Evolutionary conservation across 2,329 filamentous ascomycete genomes (phyloP), one percentile per base, ranked within the genome.

Genomic region (Cryphonectria japonica): DNA sequence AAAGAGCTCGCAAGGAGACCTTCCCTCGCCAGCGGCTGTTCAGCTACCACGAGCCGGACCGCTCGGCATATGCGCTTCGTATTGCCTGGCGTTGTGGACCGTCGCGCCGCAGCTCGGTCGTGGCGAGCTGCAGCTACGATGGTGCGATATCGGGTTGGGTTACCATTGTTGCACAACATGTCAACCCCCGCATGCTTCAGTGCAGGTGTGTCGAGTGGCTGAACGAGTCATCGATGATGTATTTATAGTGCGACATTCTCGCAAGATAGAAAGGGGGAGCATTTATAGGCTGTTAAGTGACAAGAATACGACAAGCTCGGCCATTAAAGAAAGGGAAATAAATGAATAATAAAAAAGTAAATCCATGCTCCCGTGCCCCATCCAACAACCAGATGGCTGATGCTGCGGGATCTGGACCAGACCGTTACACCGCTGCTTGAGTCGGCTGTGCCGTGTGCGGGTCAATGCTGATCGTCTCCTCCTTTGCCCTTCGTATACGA

Each of bases 41-140:
- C 14, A 59, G 54, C 54, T 59, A 6, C 26, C 9, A 57, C 11
- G 13, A 22, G 16, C 54, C 34, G 13, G 26, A 59, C 11, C 54
- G 26, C 54, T 59, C 14, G 37, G n/a, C 11, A 14, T 39, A 34
- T 6, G 34, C 50, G 13, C 46, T 32, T 66, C 50, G 46, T 66
- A 66, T 66, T 66, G 50, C 29, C n/a, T 37, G 32, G n/a, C 32
- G 13, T 3, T 57, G 46, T 57, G 64, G 13, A 57, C 34, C 11
- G 64, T 57, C 59, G 50, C 64, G 64, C 64, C 37, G 50, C 64
- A 66, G 46, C 46, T 57, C 46, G 50, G 64, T 26, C 46, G 54
- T 50, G 64, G 64, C 46, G 64, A 66, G 46, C 50, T 19, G 50
- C 46, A 66, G 64, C 32, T 19, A 16, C 34, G 26, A 32, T 46